These are phyloP conservation scores for Graphilbum ipis-grandicollis DNA, from an alignment of 2,329 filamentous ascomycete genomes.

Conservation along the genomic window DNA sequence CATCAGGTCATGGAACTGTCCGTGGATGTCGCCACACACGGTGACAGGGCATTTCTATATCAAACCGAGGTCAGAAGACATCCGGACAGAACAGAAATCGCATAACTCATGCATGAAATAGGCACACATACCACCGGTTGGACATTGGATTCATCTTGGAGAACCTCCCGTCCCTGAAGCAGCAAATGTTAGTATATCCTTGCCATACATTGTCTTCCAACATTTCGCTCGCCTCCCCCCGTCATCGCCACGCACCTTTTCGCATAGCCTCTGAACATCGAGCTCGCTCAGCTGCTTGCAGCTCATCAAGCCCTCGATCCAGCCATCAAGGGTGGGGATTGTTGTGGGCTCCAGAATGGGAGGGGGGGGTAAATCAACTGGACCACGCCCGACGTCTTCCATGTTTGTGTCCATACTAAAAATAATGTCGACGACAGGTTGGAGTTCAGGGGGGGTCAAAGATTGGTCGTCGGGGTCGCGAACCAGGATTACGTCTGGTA, in stretches of 20 bases:
- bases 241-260: constrained; percentile 68
- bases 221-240: no score
- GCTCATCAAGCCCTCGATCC: constrained; percentile 95
- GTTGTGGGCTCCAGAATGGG: constrained; percentile 60
- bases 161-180: constrained; percentile 71
- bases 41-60: constrained; percentile 90
- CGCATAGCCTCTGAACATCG: constrained; percentile 92
- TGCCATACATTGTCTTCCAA: background rate
- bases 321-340: constrained; percentile 86
- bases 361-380: constrained; percentile 58
- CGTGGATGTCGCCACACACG: constrained; percentile 97
- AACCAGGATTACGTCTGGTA: no score
- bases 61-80: background rate
- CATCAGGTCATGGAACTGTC: constrained; percentile 98
- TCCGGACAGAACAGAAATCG: background rate
- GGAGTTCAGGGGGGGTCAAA: background rate
- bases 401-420: constrained; percentile 87
- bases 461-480: no score
- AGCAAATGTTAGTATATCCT: background rate
- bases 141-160: constrained; percentile 96
- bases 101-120: background rate
- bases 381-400: constrained; percentile 87
- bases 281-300: constrained; percentile 95
- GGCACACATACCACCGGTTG: constrained; percentile 70
- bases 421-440: background rate